Percentiles rank a stretch among this genome's conserved stretches.
These are phyloP conservation scores for Halophytophthora batemanensis DNA, from an alignment of 352 stramenopile genomes.

Conservation along the genomic window DNA sequence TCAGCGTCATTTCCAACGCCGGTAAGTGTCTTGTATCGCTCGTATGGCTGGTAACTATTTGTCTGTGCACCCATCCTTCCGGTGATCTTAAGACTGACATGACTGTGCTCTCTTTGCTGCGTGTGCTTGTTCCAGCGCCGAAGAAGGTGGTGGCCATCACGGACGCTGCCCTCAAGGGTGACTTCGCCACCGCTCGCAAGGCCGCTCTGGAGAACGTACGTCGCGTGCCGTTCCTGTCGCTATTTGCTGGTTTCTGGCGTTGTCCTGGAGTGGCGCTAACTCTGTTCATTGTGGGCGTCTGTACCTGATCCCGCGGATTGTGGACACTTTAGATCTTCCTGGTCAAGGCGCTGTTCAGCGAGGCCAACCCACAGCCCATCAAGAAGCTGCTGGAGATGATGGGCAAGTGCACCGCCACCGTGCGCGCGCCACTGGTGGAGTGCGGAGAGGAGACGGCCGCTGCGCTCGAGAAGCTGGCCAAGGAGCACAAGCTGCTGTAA, in stretches of 20 bases:
- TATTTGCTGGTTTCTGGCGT: background rate
- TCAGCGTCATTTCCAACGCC: slow-evolving; percentile 90
- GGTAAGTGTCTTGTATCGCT: slow-evolving; percentile 52
- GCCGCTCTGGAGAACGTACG: slow-evolving; percentile 83
- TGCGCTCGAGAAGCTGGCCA: slow-evolving; percentile 59
- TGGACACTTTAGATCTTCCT: slow-evolving; percentile 67
- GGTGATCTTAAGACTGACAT: background rate
- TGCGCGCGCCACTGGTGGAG: slow-evolving; percentile 72
- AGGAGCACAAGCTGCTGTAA: slow-evolving; percentile 77
- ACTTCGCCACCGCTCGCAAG: slow-evolving; percentile 78
- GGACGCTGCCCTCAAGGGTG: slow-evolving; percentile 67
- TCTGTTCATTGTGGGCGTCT: background rate
- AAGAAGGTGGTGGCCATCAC: slow-evolving; percentile 86
- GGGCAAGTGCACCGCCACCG: slow-evolving; percentile 77
- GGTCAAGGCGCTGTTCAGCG: slow-evolving; percentile 89
- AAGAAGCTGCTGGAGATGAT: slow-evolving; percentile 89
- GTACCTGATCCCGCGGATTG: background rate
- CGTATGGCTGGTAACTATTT: too few relatives aligned
- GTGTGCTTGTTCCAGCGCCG: slow-evolving; percentile 41
- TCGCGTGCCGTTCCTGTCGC: background rate
- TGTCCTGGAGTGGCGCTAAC: slow-evolving; percentile 5
- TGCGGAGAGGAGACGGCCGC: slow-evolving; percentile 67
- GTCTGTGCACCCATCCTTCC: background rate
- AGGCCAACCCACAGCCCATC: slow-evolving; percentile 90
- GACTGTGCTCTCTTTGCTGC: slow-evolving; percentile 1